A percentile compares a stretch with the other conserved stretches of the same genome.
Conservation (phyloP, 73 alveolate genomes). For the Paramecium pentaurelia region DNA sequence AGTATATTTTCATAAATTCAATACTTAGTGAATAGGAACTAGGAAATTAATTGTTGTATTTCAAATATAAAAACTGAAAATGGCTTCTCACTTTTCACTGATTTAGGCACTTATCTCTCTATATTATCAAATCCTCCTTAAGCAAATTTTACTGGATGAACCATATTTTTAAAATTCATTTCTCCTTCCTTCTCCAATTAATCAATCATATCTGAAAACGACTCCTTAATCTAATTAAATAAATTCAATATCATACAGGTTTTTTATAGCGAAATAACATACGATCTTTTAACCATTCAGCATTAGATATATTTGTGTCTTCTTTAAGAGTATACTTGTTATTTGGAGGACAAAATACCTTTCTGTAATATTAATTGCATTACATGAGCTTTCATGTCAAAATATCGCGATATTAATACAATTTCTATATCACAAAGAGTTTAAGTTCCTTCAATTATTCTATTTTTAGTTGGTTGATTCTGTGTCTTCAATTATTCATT, state of each 20-base stretch:
- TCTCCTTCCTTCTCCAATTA: neutral
- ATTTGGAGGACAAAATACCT: slow-evolving; percentile 45
- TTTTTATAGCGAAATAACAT: neutral
- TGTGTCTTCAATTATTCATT: neutral
- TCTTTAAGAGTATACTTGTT: neutral
- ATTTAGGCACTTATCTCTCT: neutral
- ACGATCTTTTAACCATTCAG: slow-evolving; percentile 13
- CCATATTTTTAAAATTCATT: neutral
- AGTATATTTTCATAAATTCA: neutral
- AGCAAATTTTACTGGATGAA: neutral
- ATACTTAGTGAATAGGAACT: slow-evolving; percentile 29
- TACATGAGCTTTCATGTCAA: slow-evolving; percentile 24
- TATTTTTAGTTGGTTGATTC: neutral
- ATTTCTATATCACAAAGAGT: slow-evolving; percentile 28
- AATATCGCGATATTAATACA: slow-evolving; percentile 7
- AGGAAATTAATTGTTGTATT: neutral
- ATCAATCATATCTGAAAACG: slow-evolving; percentile 15
- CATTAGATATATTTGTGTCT: neutral
- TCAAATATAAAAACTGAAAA: neutral
- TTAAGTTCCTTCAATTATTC: slow-evolving; percentile 22
- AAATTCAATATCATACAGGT: neutral
- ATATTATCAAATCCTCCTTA: neutral
- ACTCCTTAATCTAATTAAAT: neutral
- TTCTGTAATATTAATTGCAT: neutral
- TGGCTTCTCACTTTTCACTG: slow-evolving; percentile 20